Conservation (phyloP, 495 filamentous ascomycete genomes). For the Aspergillus incahuasiensis region DNA sequence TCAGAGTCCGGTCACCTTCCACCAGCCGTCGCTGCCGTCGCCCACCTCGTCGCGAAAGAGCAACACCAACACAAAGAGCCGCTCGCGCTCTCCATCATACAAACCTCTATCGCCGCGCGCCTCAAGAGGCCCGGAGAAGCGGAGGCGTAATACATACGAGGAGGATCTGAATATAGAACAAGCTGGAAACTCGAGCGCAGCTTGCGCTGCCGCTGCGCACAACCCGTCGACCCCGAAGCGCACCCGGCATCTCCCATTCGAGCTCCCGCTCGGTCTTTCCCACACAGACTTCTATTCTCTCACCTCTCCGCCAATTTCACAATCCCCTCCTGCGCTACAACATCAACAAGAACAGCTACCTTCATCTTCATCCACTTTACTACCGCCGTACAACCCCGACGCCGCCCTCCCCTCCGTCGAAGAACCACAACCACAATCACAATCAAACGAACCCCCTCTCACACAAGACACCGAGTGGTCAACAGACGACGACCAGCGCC, state of each 20-base stretch:
- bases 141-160: slow-evolving; percentile 53
- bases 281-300: slow-evolving; percentile 61
- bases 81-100: slow-evolving; percentile 15
- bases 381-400: slow-evolving; percentile 27
- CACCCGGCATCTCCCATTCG: slow-evolving; percentile 58
- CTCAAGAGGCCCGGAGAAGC: slow-evolving; percentile 56
- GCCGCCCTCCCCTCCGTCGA: slow-evolving; percentile 40
- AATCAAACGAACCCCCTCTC: slow-evolving; percentile 20
- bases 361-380: slow-evolving; percentile 4
- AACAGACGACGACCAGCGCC: slow-evolving; percentile 61
- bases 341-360: slow-evolving; percentile 15
- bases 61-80: slow-evolving; percentile 4
- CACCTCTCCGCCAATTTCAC: slow-evolving; percentile 36
- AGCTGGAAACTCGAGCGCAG: slow-evolving; percentile 42
- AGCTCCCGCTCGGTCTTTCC: slow-evolving; percentile 63
- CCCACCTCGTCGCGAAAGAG: slow-evolving; percentile 39
- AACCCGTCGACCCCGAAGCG: slow-evolving; percentile 60
- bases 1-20: slow-evolving; percentile 46
- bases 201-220: slow-evolving; percentile 28
- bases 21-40: slow-evolving; percentile 49
- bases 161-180: slow-evolving; percentile 42
- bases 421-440: background rate
- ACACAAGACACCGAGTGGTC: slow-evolving; percentile 53
- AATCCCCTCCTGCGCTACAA: slow-evolving; percentile 28
- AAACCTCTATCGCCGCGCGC: slow-evolving; percentile 36